phyloP scores from a whole-genome alignment of 352 stramenopile species.

The Thalassiosira pacifica region DNA sequence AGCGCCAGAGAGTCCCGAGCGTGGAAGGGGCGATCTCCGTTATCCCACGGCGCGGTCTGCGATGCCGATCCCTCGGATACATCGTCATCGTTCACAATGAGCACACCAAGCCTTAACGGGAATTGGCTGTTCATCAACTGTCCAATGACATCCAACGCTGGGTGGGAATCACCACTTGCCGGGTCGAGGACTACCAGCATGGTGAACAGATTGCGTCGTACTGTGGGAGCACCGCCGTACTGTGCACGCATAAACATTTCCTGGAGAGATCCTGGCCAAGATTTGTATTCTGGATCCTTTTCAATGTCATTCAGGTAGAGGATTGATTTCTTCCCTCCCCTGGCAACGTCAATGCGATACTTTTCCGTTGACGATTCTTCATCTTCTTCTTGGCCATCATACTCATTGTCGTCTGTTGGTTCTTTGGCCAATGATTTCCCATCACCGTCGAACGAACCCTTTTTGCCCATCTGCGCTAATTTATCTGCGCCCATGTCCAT shows the following conservation, averaged over 20 bases:
- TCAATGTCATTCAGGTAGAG: slow-evolving; percentile 87
- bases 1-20: slow-evolving; percentile 54
- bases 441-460: slow-evolving; percentile 30
- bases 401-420: slow-evolving; percentile 39
- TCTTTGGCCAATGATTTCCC: slow-evolving; percentile 16
- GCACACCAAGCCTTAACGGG: slow-evolving; percentile 70
- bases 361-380: slow-evolving; percentile 27
- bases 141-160: slow-evolving; percentile 35
- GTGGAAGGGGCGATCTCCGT: slow-evolving; percentile 44
- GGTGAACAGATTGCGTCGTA: slow-evolving; percentile 86
- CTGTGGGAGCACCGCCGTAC: slow-evolving; percentile 77
- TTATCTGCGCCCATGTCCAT: slow-evolving; percentile 62
- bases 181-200: slow-evolving; percentile 81
- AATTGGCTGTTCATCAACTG: slow-evolving; percentile 76
- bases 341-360: slow-evolving; percentile 81
- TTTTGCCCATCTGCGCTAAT: slow-evolving; percentile 57
- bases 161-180: slow-evolving; percentile 31
- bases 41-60: slow-evolving; percentile 24
- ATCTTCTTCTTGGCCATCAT: slow-evolving; percentile 26
- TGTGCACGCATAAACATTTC: slow-evolving; percentile 80
- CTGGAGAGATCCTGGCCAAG: slow-evolving; percentile 71
- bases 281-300: slow-evolving; percentile 75
- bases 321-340: slow-evolving; percentile 73
- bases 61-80: slow-evolving; percentile 45
- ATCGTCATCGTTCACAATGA: slow-evolving; percentile 78